phyloP scores from a whole-genome alignment of 2,329 filamentous ascomycete genomes.

The Apiospora rasikravindrae region DNA sequence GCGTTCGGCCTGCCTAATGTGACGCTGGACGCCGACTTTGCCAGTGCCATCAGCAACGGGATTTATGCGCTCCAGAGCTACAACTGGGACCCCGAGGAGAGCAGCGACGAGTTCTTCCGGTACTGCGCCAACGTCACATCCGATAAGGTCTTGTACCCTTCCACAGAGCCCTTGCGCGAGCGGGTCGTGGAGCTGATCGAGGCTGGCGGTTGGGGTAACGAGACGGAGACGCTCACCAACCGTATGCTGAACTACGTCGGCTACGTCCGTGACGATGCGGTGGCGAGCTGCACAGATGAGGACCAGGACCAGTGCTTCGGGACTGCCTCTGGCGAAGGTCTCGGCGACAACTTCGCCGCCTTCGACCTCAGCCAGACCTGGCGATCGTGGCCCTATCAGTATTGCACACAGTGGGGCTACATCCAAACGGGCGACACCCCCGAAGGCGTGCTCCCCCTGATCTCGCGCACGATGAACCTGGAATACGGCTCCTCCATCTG shows the following conservation, averaged over 20 bases:
- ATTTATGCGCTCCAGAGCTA: slow-evolving; percentile 52
- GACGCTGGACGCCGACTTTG: slow-evolving; percentile 55
- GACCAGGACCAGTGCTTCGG: slow-evolving; percentile 46
- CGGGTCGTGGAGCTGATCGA: slow-evolving; percentile 47
- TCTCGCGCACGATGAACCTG: slow-evolving; percentile 73
- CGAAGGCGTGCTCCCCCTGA: slow-evolving; percentile 64
- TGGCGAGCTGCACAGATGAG: slow-evolving; percentile 30
- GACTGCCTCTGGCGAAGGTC: slow-evolving; percentile 34
- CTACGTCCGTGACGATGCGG: slow-evolving; percentile 41
- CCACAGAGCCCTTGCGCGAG: slow-evolving; percentile 41
- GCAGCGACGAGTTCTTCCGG: slow-evolving; percentile 46
- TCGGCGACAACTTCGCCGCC: slow-evolving; percentile 37
- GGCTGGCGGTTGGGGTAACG: slow-evolving; percentile 46
- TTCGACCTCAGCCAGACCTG: slow-evolving; percentile 46
- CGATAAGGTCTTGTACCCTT: slow-evolving; percentile 46
- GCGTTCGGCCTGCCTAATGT: slow-evolving; percentile 54
- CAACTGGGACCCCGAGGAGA: slow-evolving; percentile 59
- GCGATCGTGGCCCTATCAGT: slow-evolving; percentile 58
- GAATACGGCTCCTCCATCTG: slow-evolving; percentile 69
- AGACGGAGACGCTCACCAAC: slow-evolving; percentile 44
- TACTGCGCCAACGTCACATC: slow-evolving; percentile 57
- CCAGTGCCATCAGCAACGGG: slow-evolving; percentile 45
- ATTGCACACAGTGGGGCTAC: slow-evolving; percentile 72
- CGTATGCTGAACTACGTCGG: slow-evolving; percentile 60
- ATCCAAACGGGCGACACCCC: slow-evolving; percentile 77